Percentiles rank a stretch among this genome's conserved stretches.
These are phyloP conservation scores for Penicillium vulpinum DNA, from an alignment of 2,329 filamentous ascomycete species.

Conservation along the genomic window DNA sequence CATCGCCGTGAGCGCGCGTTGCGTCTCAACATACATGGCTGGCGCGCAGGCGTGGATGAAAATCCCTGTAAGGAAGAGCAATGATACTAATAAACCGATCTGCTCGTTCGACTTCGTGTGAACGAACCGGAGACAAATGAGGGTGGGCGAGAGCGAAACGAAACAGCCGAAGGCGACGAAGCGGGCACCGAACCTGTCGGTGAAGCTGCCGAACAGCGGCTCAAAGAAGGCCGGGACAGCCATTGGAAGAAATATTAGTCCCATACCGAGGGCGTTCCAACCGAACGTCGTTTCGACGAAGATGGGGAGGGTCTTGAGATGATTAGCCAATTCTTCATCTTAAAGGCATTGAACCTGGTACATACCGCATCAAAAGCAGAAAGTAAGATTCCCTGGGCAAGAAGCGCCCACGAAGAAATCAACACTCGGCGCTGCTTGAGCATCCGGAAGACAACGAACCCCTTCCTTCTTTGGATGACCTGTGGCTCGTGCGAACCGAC, in stretches of 20 bases:
- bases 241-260: constrained; percentile 59
- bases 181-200: constrained; percentile 61
- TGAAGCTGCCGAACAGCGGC: constrained; percentile 56
- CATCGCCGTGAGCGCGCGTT: constrained; percentile 54
- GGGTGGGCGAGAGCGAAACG: constrained; percentile 56
- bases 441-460: constrained; percentile 23
- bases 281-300: constrained; percentile 56
- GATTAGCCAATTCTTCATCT: neutral
- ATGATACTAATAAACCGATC: constrained; percentile 63
- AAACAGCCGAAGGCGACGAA: constrained; percentile 60
- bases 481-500: neutral
- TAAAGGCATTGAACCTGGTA: constrained; percentile 8
- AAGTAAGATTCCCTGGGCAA: constrained; percentile 52
- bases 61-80: constrained; percentile 63
- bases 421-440: constrained; percentile 52
- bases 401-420: constrained; percentile 56
- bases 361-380: constrained; percentile 53
- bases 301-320: constrained; percentile 48
- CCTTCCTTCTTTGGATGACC: neutral
- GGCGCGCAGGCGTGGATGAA: constrained; percentile 60
- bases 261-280: constrained; percentile 59
- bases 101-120: constrained; percentile 56
- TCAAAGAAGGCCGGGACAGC: constrained; percentile 63
- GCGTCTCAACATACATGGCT: constrained; percentile 71
- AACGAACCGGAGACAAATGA: constrained; percentile 67